phyloP scores from a whole-genome alignment of 2,329 filamentous ascomycete genomes.

The Colletotrichum nymphaeae region DNA sequence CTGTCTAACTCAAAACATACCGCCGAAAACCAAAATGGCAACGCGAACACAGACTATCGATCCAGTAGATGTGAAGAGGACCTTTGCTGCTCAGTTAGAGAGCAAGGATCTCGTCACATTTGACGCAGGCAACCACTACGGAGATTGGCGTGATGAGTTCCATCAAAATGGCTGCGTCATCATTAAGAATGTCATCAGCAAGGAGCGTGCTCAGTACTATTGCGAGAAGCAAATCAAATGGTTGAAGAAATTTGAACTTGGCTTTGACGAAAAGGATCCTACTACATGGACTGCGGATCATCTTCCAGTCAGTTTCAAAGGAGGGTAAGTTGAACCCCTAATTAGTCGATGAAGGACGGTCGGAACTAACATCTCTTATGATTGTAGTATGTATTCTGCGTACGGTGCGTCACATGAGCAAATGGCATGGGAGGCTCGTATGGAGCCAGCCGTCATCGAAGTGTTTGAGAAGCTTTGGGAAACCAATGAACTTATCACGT shows the following conservation, averaged over 20 bases:
- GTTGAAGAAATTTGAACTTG: slow-evolving; percentile 53
- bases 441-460: slow-evolving; percentile 52
- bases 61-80: slow-evolving; percentile 17
- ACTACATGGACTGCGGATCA: slow-evolving; percentile 55
- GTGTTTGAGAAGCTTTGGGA: slow-evolving; percentile 55
- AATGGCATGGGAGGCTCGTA: slow-evolving; percentile 55
- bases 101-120: slow-evolving; percentile 40
- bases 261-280: slow-evolving; percentile 51
- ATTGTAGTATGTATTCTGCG: slow-evolving; percentile 50
- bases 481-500: slow-evolving; percentile 42
- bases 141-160: slow-evolving; percentile 58
- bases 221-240: slow-evolving; percentile 52
- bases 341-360: background rate
- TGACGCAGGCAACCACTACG: slow-evolving; percentile 42
- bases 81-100: slow-evolving; percentile 38
- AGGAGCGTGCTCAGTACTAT: slow-evolving; percentile 52
- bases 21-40: slow-evolving; percentile 13
- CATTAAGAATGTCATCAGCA: slow-evolving; percentile 51
- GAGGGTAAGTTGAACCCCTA: slow-evolving; percentile 36
- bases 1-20: no score
- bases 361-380: background rate
- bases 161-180: slow-evolving; percentile 52
- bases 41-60: slow-evolving; percentile 29
- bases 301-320: slow-evolving; percentile 55
- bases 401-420: slow-evolving; percentile 55